These are phyloP conservation scores for Brassica cretica DNA, from an alignment of 345 rosid species.

Conservation along the genomic window DNA sequence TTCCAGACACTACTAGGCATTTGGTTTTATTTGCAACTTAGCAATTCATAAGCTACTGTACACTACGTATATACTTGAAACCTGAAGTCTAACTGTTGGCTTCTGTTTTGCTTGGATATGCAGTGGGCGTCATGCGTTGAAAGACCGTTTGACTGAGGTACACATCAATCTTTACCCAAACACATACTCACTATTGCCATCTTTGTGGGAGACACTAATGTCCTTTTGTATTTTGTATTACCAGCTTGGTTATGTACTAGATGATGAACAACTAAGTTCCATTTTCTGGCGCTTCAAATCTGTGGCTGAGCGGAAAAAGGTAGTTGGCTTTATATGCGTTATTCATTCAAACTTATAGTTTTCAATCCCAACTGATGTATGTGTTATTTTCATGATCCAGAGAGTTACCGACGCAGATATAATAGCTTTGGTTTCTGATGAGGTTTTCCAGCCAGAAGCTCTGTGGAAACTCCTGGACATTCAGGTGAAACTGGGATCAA, in stretches of 20 bases:
- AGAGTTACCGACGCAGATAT: constrained; percentile 91
- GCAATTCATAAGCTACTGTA: constrained; percentile 4
- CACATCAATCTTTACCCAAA: not conserved
- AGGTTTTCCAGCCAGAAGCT: constrained; percentile 84
- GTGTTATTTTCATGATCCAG: constrained; percentile 43
- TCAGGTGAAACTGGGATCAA: constrained; percentile 54
- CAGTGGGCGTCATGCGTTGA: constrained; percentile 96
- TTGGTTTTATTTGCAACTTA: not conserved
- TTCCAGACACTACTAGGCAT: not conserved
- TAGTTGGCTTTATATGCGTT: constrained; percentile 27
- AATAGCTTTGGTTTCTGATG: constrained; percentile 89
- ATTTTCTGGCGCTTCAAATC: constrained; percentile 90
- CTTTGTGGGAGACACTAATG: constrained; percentile 24
- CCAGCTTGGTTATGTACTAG: constrained; percentile 88
- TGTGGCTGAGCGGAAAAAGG: constrained; percentile 93
- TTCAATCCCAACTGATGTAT: constrained; percentile 7
- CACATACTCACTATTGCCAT: not conserved
- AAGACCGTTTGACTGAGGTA: constrained; percentile 79
- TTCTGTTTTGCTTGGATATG: constrained; percentile 23
- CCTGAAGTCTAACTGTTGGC: constrained; percentile 16
- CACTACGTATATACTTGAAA: constrained; percentile 11
- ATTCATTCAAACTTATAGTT: not conserved
- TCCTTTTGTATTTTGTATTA: constrained; percentile 20
- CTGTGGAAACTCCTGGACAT: constrained; percentile 82
- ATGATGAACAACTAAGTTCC: constrained; percentile 65